A percentile compares a stretch with the other conserved stretches of the same genome.
phyloP scores from a whole-genome alignment of 208 protist genomes.

The Crithidia expoeki region DNA sequence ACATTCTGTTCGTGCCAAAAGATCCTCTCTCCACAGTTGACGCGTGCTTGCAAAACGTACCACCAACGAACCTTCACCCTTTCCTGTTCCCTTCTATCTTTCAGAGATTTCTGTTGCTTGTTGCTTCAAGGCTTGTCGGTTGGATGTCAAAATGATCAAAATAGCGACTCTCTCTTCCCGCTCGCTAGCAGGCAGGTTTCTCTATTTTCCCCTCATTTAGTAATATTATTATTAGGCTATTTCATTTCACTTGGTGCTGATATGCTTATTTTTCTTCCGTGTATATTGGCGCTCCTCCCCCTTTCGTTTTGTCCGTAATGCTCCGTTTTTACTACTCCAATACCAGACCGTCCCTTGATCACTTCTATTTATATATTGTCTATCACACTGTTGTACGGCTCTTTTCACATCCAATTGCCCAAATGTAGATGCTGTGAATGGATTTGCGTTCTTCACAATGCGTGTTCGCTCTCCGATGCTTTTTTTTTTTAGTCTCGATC shows the following conservation, averaged over 20 bases:
- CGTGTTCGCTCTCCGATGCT: not conserved
- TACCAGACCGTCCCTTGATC: not conserved
- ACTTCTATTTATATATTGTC: not conserved
- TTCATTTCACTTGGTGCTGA: too few species aligned
- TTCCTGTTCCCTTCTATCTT: not conserved
- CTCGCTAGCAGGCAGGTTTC: too few species aligned
- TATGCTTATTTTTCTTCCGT: not conserved
- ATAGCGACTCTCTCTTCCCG: too few species aligned
- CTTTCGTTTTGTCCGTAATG: not conserved
- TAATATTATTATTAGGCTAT: too few species aligned
- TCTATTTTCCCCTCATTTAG: too few species aligned
- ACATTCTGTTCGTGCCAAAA: too few species aligned
- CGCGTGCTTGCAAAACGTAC: too few species aligned
- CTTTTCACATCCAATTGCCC: not conserved
- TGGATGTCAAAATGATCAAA: too few species aligned
- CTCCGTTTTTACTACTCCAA: not conserved
- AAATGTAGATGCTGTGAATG: constrained; percentile 1
- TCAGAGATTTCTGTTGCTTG: too few species aligned
- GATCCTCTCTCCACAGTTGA: too few species aligned
- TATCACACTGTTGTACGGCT: not conserved
- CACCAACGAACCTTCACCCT: not conserved
- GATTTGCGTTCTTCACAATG: not conserved
- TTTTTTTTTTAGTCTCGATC: not conserved
- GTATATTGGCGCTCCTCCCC: not conserved
- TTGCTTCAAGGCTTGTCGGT: too few species aligned